Percentiles rank a stretch among this genome's conserved stretches.
Conservation (phyloP, 179 eudicot genomes). For the Dionaea muscipula region DNA sequence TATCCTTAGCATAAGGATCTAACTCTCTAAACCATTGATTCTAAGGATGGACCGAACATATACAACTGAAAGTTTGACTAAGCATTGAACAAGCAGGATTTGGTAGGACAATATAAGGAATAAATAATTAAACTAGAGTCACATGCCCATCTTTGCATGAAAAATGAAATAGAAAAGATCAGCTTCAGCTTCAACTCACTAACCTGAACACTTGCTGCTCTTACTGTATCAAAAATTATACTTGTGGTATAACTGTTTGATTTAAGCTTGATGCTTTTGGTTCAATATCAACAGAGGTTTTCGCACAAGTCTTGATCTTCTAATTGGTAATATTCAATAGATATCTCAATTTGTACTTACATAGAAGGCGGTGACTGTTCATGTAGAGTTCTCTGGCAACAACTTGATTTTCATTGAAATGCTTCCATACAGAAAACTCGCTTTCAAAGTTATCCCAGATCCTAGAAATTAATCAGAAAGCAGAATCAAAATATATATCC, state of each 20-base stretch:
- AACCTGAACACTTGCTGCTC: constrained; percentile 92
- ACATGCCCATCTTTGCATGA: no score
- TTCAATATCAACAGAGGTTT: constrained; percentile 57
- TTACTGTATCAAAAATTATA: constrained; percentile 70
- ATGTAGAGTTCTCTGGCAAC: constrained; percentile 35
- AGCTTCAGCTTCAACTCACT: not conserved
- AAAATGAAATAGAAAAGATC: not conserved
- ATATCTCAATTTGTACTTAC: constrained; percentile 16
- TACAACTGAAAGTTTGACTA: no score
- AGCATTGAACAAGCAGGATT: no score
- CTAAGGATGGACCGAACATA: no score
- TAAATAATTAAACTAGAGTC: no score
- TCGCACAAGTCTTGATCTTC: constrained; percentile 38
- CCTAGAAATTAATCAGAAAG: constrained; percentile 13
- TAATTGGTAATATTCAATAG: not conserved
- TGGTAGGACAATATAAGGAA: no score
- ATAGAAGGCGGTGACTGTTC: constrained; percentile 40
- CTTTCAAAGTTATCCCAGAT: constrained; percentile 27
- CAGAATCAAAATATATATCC: not conserved
- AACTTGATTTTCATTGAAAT: constrained; percentile 33
- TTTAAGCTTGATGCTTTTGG: constrained; percentile 66
- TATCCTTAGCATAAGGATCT: no score
- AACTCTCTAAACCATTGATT: no score
- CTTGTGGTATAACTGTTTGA: constrained; percentile 75
- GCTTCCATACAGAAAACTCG: constrained; percentile 32